Conservation (phyloP, 2,329 filamentous ascomycete genomes). For the Xylaria hypoxylon region DNA sequence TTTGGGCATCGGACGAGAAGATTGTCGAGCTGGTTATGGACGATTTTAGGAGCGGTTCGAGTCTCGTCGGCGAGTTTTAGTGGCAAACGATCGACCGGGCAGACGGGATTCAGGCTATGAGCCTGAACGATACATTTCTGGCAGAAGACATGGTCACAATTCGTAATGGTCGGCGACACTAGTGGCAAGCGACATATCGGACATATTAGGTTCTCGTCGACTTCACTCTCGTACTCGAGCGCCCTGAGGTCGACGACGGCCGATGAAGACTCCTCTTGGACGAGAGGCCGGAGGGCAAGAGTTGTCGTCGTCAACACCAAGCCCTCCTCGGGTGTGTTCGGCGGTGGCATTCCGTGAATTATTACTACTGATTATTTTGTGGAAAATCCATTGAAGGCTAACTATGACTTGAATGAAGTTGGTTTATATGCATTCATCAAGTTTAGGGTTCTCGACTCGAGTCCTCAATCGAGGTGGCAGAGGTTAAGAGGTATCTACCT, state of each 20-base stretch:
- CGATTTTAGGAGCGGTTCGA: constrained; percentile 57
- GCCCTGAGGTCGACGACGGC: constrained; percentile 57
- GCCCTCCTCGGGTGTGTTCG: constrained; percentile 53
- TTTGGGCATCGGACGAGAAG: constrained; percentile 71
- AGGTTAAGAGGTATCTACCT: too few relatives aligned
- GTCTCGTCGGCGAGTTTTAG: constrained; percentile 52
- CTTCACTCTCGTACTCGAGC: constrained; percentile 57
- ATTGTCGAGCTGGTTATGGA: constrained; percentile 71
- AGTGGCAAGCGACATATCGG: constrained; percentile 71
- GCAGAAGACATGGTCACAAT: constrained; percentile 75
- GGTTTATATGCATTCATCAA: constrained; percentile 13
- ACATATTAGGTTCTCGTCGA: constrained; percentile 62
- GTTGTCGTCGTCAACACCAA: constrained; percentile 43
- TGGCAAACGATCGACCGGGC: constrained; percentile 68
- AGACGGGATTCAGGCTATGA: constrained; percentile 58
- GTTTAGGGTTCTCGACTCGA: not conserved
- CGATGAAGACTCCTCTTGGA: constrained; percentile 36
- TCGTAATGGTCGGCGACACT: constrained; percentile 69
- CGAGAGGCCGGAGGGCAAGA: constrained; percentile 45
- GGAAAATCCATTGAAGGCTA: constrained; percentile 30
- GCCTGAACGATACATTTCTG: constrained; percentile 64
- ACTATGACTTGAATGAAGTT: not conserved
- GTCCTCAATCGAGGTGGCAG: not conserved
- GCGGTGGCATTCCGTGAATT: constrained; percentile 49
- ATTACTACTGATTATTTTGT: constrained; percentile 21